Evolutionary conservation across 2,329 filamentous ascomycete species (phyloP), one percentile per base, ranked within the genome.

Genomic region (Ophiostoma sp.): DNA sequence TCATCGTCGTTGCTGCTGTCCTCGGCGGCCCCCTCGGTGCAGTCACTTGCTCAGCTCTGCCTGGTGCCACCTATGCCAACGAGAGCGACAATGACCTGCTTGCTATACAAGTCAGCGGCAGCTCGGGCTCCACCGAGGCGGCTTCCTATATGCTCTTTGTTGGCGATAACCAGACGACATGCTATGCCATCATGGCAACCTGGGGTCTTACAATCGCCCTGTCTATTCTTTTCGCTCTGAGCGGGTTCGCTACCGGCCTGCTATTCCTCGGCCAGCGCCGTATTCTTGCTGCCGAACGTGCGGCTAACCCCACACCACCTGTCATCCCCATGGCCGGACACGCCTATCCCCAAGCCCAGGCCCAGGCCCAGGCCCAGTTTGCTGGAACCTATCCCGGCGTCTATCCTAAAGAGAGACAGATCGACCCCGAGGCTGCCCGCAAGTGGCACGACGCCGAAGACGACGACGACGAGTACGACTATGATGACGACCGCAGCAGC

Each of bases 151-250:
- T 83, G 68, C 77, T 81, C 64, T 85, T 85, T 79, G 82, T 84
- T 31, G 82, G 83, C 69, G 81, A 82, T 4, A 83, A 83, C 74
- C 83, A 83, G 78, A 79, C 85, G 23, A 90, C 91, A 70, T 97
- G 94, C 81, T 88, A 89, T 76, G 89, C 95, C 82, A 88, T 93
- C 78, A 96, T 96, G 84, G 87, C 90, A 20, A 87, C 95, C 74
- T 97, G 93, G 94, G 93, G 93, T 0, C 80, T 97, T 72, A 87
- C 88, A 78, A 94, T 97, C 79, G 89, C 89, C 4, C 85, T 96
- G 67, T 93, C 89, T 78, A 85, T 91, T 62, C 80, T 92, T 48
- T 92, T 91, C 76, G 84, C 86, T 72, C 84, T 91, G 72, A 89
- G 87, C 1, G 80, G 83, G 65, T 79, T 89, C 67, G 83, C 86